Conservation (phyloP, 257 asterid genomes). For the Phtheirospermum japonicum region DNA sequence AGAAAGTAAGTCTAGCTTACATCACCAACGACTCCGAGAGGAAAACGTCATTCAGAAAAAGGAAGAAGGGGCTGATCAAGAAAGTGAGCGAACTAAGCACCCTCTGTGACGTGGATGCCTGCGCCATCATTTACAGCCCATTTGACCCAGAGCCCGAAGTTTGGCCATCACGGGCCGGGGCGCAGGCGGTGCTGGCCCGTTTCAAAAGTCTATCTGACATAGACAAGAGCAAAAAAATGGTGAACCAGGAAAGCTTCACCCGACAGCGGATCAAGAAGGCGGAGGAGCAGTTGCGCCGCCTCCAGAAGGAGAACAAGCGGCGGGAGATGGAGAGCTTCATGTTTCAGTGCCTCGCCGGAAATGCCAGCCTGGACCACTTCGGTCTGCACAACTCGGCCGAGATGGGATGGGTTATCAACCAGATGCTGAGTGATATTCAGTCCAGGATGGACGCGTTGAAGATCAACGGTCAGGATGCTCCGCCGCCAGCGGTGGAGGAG, state of each 20-base stretch:
- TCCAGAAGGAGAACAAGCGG: conserved; percentile 33
- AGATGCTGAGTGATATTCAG: conserved; percentile 27
- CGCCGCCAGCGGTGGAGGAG: no score
- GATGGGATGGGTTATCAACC: conserved; percentile 29
- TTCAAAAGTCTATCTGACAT: conserved; percentile 32
- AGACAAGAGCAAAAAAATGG: conserved; percentile 39
- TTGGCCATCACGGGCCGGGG: conserved; percentile 42
- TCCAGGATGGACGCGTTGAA: conserved; percentile 23
- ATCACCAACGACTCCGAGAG: conserved; percentile 40
- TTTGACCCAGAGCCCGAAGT: conserved; percentile 40
- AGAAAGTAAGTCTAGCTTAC: conserved; percentile 41
- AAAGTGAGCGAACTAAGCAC: conserved; percentile 41
- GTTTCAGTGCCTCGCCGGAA: conserved; percentile 24
- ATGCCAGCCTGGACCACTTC: conserved; percentile 12
- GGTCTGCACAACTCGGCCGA: conserved; percentile 24
- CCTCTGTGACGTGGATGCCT: conserved; percentile 45
- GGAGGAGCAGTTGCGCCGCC: conserved; percentile 32
- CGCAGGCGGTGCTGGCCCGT: conserved; percentile 35
- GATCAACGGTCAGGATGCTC: not conserved
- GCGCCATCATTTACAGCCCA: conserved; percentile 42
- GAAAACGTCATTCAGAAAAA: conserved; percentile 43
- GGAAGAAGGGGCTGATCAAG: conserved; percentile 52
- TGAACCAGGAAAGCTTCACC: conserved; percentile 44
- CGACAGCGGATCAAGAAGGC: conserved; percentile 39
- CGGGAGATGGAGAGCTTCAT: conserved; percentile 29